A percentile compares a stretch with the other conserved stretches of the same genome.
Conservation (phyloP, 805 yeast genomes). For the Dipodascopsis uninucleata region DNA sequence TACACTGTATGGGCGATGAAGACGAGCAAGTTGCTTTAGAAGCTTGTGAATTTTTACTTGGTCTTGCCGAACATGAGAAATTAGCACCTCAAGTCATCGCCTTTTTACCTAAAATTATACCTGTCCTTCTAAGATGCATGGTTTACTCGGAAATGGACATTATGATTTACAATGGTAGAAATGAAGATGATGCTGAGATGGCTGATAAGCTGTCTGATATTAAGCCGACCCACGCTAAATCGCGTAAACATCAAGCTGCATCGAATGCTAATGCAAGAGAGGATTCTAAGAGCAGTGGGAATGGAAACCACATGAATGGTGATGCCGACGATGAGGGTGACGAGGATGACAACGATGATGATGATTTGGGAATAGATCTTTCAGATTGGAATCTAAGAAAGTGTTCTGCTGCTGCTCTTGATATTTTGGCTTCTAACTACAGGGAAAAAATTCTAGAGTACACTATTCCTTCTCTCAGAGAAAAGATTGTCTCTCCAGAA, state of each 20-base stretch:
- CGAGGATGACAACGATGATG: constrained; percentile 68
- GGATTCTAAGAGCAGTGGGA: constrained; percentile 22
- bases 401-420: constrained; percentile 91
- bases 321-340: constrained; percentile 50
- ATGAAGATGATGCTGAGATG: constrained; percentile 69
- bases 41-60: constrained; percentile 86
- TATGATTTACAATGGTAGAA: constrained; percentile 57
- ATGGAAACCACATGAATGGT: constrained; percentile 18
- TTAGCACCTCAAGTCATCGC: constrained; percentile 46
- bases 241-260: constrained; percentile 49
- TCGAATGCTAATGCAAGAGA: constrained; percentile 27
- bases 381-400: constrained; percentile 89
- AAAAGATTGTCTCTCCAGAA: constrained; percentile 59
- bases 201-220: constrained; percentile 88
- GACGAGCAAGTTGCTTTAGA: constrained; percentile 80
- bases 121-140: constrained; percentile 75
- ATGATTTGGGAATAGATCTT: constrained; percentile 61
- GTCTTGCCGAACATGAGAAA: constrained; percentile 64
- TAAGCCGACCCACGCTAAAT: constrained; percentile 71
- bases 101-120: constrained; percentile 62
- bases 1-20: constrained; percentile 65
- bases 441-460: constrained; percentile 65
- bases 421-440: constrained; percentile 63
- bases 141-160: constrained; percentile 83
- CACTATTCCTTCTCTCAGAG: constrained; percentile 72